phyloP scores from a whole-genome alignment of 148 eudicot species.

The Persicaria maculosa region DNA sequence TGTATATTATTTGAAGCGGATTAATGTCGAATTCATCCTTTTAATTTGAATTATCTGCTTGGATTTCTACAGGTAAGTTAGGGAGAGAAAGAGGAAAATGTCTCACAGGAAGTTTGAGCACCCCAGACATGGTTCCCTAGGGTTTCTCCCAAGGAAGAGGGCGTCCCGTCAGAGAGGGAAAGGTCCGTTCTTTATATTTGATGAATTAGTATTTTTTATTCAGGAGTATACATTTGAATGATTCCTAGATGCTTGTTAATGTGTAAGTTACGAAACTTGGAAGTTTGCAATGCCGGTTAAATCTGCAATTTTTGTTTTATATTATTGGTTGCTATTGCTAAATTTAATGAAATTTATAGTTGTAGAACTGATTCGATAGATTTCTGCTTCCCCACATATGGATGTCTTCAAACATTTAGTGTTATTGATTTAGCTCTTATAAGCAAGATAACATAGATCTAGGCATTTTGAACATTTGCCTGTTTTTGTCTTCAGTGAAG shows the following conservation, averaged over 20 bases:
- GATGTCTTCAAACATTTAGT: background rate
- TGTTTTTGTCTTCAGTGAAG: slow-evolving; percentile 38
- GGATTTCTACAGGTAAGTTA: slow-evolving; percentile 6
- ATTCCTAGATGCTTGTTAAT: background rate
- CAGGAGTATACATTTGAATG: background rate
- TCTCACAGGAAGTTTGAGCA: slow-evolving; percentile 69
- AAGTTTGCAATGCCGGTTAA: background rate
- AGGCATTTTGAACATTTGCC: background rate
- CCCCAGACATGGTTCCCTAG: slow-evolving; percentile 66
- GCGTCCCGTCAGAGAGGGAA: slow-evolving; percentile 51
- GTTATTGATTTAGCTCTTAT: background rate
- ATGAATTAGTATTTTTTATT: background rate
- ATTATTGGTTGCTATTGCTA: background rate
- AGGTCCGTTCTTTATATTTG: slow-evolving; percentile 21
- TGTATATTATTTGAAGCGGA: background rate
- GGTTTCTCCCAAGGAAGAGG: slow-evolving; percentile 65
- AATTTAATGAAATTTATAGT: background rate
- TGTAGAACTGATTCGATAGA: background rate
- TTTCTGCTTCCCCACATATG: background rate
- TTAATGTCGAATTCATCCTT: background rate
- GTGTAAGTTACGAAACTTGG: background rate
- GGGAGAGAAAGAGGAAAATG: slow-evolving; percentile 27
- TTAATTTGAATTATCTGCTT: background rate
- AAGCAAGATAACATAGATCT: background rate
- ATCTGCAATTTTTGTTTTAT: no score